Evolutionary conservation across 352 stramenopile species (phyloP).

Genomic region (Globisporangium cylindrosporum): DNA sequence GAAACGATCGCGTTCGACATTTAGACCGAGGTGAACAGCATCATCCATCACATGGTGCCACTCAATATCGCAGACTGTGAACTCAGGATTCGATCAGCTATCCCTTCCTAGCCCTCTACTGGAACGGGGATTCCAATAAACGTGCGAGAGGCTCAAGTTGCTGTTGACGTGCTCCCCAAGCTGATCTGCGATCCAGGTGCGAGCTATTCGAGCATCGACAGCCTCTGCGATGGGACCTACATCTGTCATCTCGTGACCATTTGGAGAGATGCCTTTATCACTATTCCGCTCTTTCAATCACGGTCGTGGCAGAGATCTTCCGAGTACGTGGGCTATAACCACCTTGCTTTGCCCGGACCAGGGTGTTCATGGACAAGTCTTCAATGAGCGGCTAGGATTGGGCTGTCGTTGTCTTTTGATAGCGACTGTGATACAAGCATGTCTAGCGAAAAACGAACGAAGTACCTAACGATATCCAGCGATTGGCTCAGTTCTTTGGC

Average conservation of each 20-base stretch:
- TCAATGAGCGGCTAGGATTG: neutral
- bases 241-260: neutral
- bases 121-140: neutral
- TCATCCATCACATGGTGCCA: neutral
- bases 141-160: neutral
- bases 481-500: neutral
- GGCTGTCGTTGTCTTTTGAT: no score
- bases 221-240: neutral
- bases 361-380: neutral
- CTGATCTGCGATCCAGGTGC: neutral
- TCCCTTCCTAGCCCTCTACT: neutral
- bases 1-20: no score
- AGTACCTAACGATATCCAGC: neutral
- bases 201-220: neutral
- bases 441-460: neutral
- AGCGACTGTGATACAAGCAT: neutral
- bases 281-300: neutral
- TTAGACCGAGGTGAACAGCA: neutral
- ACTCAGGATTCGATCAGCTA: neutral
- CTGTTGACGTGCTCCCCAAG: neutral
- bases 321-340: neutral
- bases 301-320: neutral
- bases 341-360: neutral
- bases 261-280: neutral
- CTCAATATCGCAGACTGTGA: neutral